Base-by-base conservation (phyloP, 2,329 filamentous ascomycete species). In the Dactylellina leptospora region DNA sequence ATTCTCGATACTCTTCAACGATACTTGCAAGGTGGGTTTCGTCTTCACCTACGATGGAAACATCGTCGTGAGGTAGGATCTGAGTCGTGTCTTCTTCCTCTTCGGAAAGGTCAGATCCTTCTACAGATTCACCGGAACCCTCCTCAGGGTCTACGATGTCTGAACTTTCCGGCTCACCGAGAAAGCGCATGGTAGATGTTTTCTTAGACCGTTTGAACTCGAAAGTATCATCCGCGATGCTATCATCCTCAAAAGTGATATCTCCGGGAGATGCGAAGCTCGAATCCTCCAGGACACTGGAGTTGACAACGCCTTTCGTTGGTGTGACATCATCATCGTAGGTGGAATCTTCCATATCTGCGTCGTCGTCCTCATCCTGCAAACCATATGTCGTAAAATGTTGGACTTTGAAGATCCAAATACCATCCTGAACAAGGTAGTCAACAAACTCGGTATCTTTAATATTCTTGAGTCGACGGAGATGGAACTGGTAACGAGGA, bases 341-440 rank as follows among this genome's bases (percentile, higher is more conserved):
- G n/a, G 60, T 16, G 22, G 66, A 71, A 16, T 71, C 66, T n/a
- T 59, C 53, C 63, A 64, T 66, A 61, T 54, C 66, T 27, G 78
- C 75, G 25, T 91, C 89, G 45, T 92, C 90, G 56, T 88, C 86
- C 40, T 90, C 84, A 27, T 84, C 82, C 74, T 93, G 90, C 59
- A 97, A 84, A 40, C 90, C 93, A 78, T 99, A 99, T 0, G 92
- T 96, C 0, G 93, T 97, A 80, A 96, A 99, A 80, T 99, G 95
- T 77, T 93, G 88, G n/a, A 99, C 95, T 8, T 84, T 87, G 82
- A 99, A 99, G 11, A 86, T 86, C 96, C 96, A 99, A 48, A 90
- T 85, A 56, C 93, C 95, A 56, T 88, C 92, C 1, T 91, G 84
- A 64, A 84, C 83, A 74, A 96, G 86, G 79, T 97, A 99, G 76